phyloP scores from a whole-genome alignment of 2,329 filamentous ascomycete genomes.

The Fusarium concolor region DNA sequence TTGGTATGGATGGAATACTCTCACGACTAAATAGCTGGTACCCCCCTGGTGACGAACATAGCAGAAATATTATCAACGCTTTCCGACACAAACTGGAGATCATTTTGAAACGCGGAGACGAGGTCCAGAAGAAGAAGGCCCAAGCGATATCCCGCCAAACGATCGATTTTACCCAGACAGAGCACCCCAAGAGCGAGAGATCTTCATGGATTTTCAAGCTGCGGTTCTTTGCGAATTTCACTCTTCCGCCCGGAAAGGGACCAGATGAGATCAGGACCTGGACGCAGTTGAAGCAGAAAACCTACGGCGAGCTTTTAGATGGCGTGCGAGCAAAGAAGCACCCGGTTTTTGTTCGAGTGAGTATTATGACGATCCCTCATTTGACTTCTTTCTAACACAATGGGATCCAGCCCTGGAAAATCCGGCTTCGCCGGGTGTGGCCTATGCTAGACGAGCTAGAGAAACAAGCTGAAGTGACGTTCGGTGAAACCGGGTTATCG shows the following conservation, averaged over 20 bases:
- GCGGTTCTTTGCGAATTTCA: constrained; percentile 13
- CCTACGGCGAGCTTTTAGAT: constrained; percentile 16
- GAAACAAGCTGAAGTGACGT: neutral
- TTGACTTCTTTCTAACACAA: neutral
- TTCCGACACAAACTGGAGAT: constrained; percentile 16
- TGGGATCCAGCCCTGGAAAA: constrained; percentile 40
- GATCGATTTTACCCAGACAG: neutral
- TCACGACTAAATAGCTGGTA: constrained; percentile 36
- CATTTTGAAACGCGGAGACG: neutral
- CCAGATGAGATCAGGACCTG: constrained; percentile 28
- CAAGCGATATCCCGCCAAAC: constrained; percentile 1
- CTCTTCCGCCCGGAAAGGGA: constrained; percentile 18
- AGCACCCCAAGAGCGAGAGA: constrained; percentile 12
- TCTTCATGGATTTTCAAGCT: constrained; percentile 35
- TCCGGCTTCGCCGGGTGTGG: constrained; percentile 41
- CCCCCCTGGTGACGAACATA: constrained; percentile 23
- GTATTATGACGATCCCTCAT: neutral
- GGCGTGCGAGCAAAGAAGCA: constrained; percentile 25
- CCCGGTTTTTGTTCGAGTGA: constrained; percentile 39
- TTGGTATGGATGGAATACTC: constrained; percentile 12
- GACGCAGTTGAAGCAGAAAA: constrained; percentile 20
- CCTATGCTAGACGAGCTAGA: constrained; percentile 23
- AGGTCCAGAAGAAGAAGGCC: constrained; percentile 17
- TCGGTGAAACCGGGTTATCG: constrained; percentile 22
- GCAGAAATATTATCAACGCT: constrained; percentile 5